These are phyloP conservation scores for Emergomyces africanus DNA, from an alignment of 2,329 filamentous ascomycete species.

Conservation along the genomic window DNA sequence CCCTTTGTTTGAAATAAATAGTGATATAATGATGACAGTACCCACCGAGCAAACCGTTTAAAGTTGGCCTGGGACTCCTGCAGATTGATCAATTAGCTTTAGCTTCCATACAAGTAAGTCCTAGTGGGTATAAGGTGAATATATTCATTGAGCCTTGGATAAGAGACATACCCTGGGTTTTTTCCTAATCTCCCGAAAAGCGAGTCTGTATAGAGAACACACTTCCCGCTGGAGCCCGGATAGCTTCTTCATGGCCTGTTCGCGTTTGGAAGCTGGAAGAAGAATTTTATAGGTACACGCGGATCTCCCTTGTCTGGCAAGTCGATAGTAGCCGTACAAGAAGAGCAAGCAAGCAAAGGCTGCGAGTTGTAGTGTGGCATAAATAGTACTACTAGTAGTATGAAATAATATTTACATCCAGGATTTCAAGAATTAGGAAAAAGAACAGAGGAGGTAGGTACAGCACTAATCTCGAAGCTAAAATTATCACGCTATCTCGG, in stretches of 20 bases:
- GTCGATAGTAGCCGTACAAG: background rate
- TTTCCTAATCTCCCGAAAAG: slow-evolving; percentile 64
- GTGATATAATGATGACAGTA: slow-evolving; percentile 1
- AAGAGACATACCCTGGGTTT: slow-evolving; percentile 57
- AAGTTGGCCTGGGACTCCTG: slow-evolving; percentile 32
- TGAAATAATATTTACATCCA: too few species aligned
- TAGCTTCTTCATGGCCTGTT: slow-evolving; percentile 25
- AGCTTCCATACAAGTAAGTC: background rate
- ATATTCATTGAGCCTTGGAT: too few species aligned
- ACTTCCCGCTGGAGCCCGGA: slow-evolving; percentile 90
- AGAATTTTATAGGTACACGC: background rate
- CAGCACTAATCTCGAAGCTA: too few species aligned
- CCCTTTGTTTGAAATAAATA: background rate
- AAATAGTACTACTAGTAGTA: too few species aligned
- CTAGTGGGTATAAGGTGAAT: too few species aligned
- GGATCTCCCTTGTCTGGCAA: background rate
- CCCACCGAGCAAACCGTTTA: slow-evolving; percentile 30
- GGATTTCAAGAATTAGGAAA: too few species aligned
- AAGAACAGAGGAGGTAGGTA: too few species aligned
- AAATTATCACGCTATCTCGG: too few species aligned
- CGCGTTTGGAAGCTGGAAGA: background rate
- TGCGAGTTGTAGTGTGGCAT: background rate
- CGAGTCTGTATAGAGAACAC: slow-evolving; percentile 71
- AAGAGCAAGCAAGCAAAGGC: background rate
- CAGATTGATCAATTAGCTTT: background rate